Base-by-base conservation (phyloP, 179 eudicot species). In the Gypsophila paniculata region DNA sequence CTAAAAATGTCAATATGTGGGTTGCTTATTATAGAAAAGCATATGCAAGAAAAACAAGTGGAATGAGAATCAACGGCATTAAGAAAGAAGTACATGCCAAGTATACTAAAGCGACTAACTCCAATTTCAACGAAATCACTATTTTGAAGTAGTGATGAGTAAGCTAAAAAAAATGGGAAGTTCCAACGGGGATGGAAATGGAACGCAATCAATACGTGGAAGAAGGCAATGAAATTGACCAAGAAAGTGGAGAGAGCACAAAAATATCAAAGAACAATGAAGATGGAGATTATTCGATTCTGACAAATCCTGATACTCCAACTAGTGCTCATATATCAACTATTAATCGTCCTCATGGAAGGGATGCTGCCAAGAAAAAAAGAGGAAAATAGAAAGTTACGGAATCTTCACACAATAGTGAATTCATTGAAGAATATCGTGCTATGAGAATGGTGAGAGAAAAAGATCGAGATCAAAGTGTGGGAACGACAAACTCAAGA, bases 101-200 rank as follows among this genome's bases (percentile, higher is more conserved):
- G 12, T 55, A 55, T 5, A 19, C 29, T 19, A 10, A 5, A 55
- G 25, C 11, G 29, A 55, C 12, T 18, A 55, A 4, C 2, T 18
- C 61, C 2, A 55, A 55, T 18, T 18, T 55, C 29, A 55, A 55
- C 4, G 61, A 55, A 18, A 19, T 55, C 5, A 5, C 2, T 2
- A 26, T 55, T 55, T 21, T 7, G 29, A 55, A 53, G 59, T n/a
- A n/a, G 22, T 53, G 59, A 53, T 53, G 23, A 53, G 59, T 53
- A 53, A 53, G 25, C 59, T 53, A 17, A 53, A 53, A 53, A 53
- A 53, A 36, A n/a, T 17, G 59, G 59, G 59, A 53, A 53, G 59
- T 53, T 53, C 59, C 23, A 2, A 53, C 59, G 10, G 8, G 59
- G 9, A 53, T 53, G 59, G 59, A 53, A 4, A 53, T 53, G 59